phyloP scores from a whole-genome alignment of 2,329 filamentous ascomycete genomes.

The Ophiobolus disseminans region DNA sequence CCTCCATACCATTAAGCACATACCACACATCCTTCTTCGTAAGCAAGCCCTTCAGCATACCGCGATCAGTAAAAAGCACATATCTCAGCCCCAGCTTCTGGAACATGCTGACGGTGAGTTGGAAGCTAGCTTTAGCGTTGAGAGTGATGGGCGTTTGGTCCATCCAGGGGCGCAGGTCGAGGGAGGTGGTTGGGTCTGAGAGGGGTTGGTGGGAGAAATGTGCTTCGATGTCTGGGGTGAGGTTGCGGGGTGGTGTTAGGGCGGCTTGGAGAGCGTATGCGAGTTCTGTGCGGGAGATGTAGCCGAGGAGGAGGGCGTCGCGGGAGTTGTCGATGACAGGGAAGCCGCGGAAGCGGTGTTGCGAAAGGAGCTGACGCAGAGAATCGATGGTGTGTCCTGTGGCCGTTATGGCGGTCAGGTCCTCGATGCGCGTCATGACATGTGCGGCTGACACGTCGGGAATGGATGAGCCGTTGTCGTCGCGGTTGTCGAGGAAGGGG shows the following conservation, averaged over 20 bases:
- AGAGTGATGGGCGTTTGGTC: conserved; percentile 96
- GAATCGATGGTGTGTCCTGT: conserved; percentile 85
- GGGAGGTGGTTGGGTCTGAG: conserved; percentile 72
- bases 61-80: conserved; percentile 83
- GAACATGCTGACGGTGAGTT: conserved; percentile 91
- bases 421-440: conserved; percentile 91
- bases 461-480: conserved; percentile 67
- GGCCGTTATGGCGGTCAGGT: conserved; percentile 85
- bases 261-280: conserved; percentile 77
- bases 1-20: conserved; percentile 71
- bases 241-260: conserved; percentile 61
- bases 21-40: conserved; percentile 99
- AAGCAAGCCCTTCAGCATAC: conserved; percentile 80
- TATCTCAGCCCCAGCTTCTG: conserved; percentile 92
- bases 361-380: conserved; percentile 72
- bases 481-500: conserved; percentile 91
- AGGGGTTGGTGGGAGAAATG: conserved; percentile 86
- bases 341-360: conserved; percentile 85
- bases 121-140: conserved; percentile 75
- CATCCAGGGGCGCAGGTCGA: conserved; percentile 97
- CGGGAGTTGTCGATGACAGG: conserved; percentile 83
- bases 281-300: conserved; percentile 91
- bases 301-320: conserved; percentile 83
- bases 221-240: conserved; percentile 75
- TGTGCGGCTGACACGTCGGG: conserved; percentile 86